These are phyloP conservation scores for Schizophyllum commune DNA, from an alignment of 1,284 basidiomycete species.

Conservation along the genomic window DNA sequence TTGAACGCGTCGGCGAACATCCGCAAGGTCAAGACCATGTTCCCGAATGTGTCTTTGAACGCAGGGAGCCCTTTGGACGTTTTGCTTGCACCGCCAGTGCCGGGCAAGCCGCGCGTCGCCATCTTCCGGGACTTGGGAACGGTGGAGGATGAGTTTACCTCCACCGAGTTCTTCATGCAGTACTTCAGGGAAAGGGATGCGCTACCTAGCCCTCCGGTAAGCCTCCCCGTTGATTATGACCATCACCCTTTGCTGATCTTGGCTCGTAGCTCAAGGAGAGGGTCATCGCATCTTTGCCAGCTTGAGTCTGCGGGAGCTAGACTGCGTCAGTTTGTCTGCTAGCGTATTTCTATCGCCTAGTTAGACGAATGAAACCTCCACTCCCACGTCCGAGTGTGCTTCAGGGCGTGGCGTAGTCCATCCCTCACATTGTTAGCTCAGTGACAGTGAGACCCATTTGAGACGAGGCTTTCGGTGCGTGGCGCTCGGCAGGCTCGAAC, in stretches of 20 bases:
- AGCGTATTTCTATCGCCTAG: no score
- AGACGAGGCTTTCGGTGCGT: no score
- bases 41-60: slow-evolving; percentile 58
- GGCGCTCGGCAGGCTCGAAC: no score
- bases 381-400: no score
- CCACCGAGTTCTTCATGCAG: slow-evolving; percentile 61
- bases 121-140: slow-evolving; percentile 68
- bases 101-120: slow-evolving; percentile 42
- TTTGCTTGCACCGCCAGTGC: slow-evolving; percentile 49
- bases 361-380: no score
- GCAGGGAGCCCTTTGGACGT: slow-evolving; percentile 67
- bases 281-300: not conserved
- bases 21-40: slow-evolving; percentile 66
- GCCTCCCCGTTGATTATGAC: slow-evolving; percentile 19
- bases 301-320: no score
- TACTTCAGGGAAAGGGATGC: slow-evolving; percentile 55
- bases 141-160: slow-evolving; percentile 67
- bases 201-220: slow-evolving; percentile 64
- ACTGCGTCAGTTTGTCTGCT: no score
- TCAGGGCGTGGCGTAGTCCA: no score
- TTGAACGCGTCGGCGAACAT: slow-evolving; percentile 52
- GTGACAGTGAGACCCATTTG: no score
- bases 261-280: not conserved
- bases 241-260: not conserved
- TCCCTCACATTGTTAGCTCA: no score